phyloP scores from a whole-genome alignment of 352 stramenopile species.

The Phytophthora pisi region DNA sequence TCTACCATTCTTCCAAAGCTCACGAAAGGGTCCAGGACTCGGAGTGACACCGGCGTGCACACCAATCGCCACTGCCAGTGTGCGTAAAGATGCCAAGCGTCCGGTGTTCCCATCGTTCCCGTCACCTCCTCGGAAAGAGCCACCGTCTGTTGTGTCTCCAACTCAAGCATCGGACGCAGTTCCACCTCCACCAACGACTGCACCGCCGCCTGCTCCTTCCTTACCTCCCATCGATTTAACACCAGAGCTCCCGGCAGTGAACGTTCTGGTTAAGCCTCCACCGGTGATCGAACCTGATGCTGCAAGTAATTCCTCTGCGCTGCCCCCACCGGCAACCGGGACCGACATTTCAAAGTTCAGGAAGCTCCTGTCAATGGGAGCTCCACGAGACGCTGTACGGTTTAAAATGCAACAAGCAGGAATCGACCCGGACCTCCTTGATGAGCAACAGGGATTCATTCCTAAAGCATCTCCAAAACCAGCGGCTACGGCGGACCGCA shows the following conservation, averaged over 20 bases:
- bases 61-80: constrained; percentile 69
- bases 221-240: constrained; percentile 33
- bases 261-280: constrained; percentile 14
- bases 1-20: constrained; percentile 75
- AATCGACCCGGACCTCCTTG: constrained; percentile 61
- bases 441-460: constrained; percentile 52
- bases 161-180: not conserved
- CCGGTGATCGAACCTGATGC: constrained; percentile 21
- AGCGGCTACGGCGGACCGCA: constrained; percentile 2
- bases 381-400: constrained; percentile 78
- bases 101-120: constrained; percentile 59
- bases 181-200: not conserved
- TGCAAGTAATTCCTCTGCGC: constrained; percentile 1
- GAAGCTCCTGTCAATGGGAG: constrained; percentile 91
- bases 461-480: constrained; percentile 28
- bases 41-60: constrained; percentile 67
- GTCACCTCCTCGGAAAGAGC: constrained; percentile 28
- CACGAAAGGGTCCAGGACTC: constrained; percentile 58
- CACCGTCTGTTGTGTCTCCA: not conserved
- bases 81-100: constrained; percentile 72
- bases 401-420: constrained; percentile 83
- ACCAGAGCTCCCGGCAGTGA: constrained; percentile 5
- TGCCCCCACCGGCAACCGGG: constrained; percentile 15
- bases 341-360: constrained; percentile 87
- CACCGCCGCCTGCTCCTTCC: constrained; percentile 14